Base-by-base conservation (phyloP, 1,284 basidiomycete species). In the Neonothopanus nambi region DNA sequence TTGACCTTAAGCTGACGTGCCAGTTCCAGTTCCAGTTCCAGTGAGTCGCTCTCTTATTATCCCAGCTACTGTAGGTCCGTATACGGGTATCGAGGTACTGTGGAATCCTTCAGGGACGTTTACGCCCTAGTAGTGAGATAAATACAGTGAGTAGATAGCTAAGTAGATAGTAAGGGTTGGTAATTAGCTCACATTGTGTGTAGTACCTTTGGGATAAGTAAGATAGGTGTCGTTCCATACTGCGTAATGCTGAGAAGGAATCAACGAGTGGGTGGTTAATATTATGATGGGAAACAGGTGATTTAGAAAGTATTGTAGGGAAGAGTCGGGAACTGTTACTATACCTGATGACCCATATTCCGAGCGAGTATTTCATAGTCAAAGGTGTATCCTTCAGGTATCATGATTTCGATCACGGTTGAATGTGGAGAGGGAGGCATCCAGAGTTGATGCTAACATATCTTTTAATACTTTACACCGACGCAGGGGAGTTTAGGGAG, bases 221-320 rank as follows among this genome's bases (percentile, higher is more conserved):
- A 67, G 48, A 17, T 65, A 55, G 1, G 70, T 72, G 56, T 75
- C 71, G 53, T 77, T 75, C 71, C 72, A 73, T 7, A 74, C 63
- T 11, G 65, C 70, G 56, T 75, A 75, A 56, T 77, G 73, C 70
- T 74, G n/a, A n/a, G n/a, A n/a, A n/a, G n/a, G n/a, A n/a, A n/a
- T n/a, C n/a, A n/a, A n/a, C n/a, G n/a, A n/a, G n/a, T n/a, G n/a
- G n/a, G n/a, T n/a, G n/a, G n/a, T n/a, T n/a, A n/a, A n/a, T n/a
- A n/a, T n/a, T n/a, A n/a, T n/a, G n/a, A n/a, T n/a, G n/a, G n/a
- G n/a, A n/a, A n/a, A n/a, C n/a, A n/a, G n/a, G n/a, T n/a, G n/a
- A n/a, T n/a, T n/a, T n/a, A n/a, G n/a, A n/a, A n/a, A n/a, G n/a
- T n/a, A n/a, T n/a, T n/a, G n/a, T n/a, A n/a, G n/a, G n/a, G n/a